These are phyloP conservation scores for Populus hybrid DNA, from an alignment of 441 rosid species.

Conservation along the genomic window DNA sequence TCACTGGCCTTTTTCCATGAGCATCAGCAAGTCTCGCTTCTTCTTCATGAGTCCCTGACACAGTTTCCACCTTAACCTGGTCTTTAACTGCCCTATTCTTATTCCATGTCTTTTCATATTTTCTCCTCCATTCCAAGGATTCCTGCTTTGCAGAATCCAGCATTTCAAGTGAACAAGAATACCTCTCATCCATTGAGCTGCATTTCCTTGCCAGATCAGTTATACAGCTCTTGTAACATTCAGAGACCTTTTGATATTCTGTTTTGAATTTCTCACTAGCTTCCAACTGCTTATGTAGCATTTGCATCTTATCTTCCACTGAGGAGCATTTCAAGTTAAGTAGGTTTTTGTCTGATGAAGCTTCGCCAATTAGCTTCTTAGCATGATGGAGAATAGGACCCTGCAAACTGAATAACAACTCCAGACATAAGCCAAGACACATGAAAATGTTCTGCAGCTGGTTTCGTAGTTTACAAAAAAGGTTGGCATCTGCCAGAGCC, in stretches of 20 bases:
- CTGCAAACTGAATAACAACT: constrained; percentile 18
- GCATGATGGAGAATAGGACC: constrained; percentile 17
- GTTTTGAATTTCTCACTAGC: constrained; percentile 20
- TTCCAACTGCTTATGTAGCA: constrained; percentile 17
- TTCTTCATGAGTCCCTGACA: too few species aligned
- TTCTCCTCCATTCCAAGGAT: constrained; percentile 18
- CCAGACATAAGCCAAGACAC: not conserved
- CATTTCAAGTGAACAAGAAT: constrained; percentile 22
- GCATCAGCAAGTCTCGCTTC: constrained; percentile 98
- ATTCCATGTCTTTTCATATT: constrained; percentile 18
- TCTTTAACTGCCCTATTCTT: too few species aligned
- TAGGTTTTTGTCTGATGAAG: not conserved
- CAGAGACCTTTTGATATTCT: constrained; percentile 21
- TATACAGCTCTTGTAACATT: constrained; percentile 19
- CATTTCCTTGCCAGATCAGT: constrained; percentile 6
- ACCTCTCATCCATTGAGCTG: constrained; percentile 16
- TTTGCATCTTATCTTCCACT: constrained; percentile 13
- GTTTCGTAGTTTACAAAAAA: not conserved
- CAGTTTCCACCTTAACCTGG: too few species aligned
- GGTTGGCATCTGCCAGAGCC: not conserved
- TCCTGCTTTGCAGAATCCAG: constrained; percentile 20
- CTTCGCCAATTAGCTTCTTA: constrained; percentile 17
- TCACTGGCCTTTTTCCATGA: constrained; percentile 54
- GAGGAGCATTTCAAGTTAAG: constrained; percentile 13
- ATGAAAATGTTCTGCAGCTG: not conserved